Conservation (phyloP, 2,329 filamentous ascomycete species). For the Beauveria sp. region DNA sequence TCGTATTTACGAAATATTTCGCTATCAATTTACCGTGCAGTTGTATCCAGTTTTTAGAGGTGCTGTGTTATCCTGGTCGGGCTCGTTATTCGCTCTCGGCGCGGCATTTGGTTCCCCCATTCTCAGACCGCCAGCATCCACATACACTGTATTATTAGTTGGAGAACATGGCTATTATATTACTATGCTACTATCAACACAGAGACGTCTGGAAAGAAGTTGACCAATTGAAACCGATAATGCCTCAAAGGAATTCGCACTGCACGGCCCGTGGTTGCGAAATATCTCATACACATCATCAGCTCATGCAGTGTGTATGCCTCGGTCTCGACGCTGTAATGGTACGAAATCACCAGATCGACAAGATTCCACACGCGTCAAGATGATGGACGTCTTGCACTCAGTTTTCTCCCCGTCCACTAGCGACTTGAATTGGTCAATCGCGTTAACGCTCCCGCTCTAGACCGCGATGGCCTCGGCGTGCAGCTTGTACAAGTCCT, state of each 20-base stretch:
- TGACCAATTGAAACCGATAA: too few relatives aligned
- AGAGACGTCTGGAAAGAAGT: too few relatives aligned
- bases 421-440: slow-evolving; percentile 32
- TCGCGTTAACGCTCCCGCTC: slow-evolving; percentile 24
- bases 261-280: too few relatives aligned
- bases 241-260: background rate
- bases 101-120: background rate
- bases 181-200: too few relatives aligned
- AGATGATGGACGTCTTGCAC: slow-evolving; percentile 40
- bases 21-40: background rate
- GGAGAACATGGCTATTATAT: too few relatives aligned
- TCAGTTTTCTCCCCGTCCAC: slow-evolving; percentile 31
- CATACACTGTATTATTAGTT: too few relatives aligned
- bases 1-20: background rate
- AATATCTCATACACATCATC: slow-evolving; percentile 7
- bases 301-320: slow-evolving; percentile 24
- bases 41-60: background rate
- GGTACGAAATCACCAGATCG: slow-evolving; percentile 31
- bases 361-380: slow-evolving; percentile 29
- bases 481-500: slow-evolving; percentile 32
- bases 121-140: too few relatives aligned
- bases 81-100: background rate
- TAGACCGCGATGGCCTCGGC: slow-evolving; percentile 38
- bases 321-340: slow-evolving; percentile 38
- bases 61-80: background rate